A percentile compares a stretch with the other conserved stretches of the same genome.
phyloP scores from a whole-genome alignment of 2,329 filamentous ascomycete genomes.

The Phoma sp. region DNA sequence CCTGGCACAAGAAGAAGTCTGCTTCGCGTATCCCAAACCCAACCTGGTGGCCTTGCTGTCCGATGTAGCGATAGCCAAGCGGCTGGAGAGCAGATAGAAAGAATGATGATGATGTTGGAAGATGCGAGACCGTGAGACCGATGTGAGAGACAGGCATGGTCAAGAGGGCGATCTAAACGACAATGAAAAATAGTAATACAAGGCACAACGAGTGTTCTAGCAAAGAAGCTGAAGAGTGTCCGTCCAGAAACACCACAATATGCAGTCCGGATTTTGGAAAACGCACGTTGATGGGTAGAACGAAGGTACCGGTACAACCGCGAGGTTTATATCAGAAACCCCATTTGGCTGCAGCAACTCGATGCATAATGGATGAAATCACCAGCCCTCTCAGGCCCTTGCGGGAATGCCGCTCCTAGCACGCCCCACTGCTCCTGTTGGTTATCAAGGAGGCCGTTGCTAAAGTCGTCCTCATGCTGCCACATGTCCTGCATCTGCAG shows the following conservation, averaged over 20 bases:
- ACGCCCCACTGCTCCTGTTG: constrained; percentile 46
- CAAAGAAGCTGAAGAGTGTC: constrained; percentile 16
- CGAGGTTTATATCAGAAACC: constrained; percentile 43
- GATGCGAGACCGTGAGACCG: constrained; percentile 74
- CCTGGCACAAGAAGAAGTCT: constrained; percentile 71
- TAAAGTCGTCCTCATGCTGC: constrained; percentile 45
- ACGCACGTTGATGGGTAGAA: constrained; percentile 19
- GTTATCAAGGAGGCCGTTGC: constrained; percentile 46
- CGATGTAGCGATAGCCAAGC: constrained; percentile 76
- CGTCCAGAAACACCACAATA: constrained; percentile 7
- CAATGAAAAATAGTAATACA: constrained; percentile 21
- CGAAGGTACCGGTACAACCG: constrained; percentile 30
- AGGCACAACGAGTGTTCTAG: constrained; percentile 11
- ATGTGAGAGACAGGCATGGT: constrained; percentile 69
- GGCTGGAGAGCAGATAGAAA: constrained; percentile 81
- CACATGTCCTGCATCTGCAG: constrained; percentile 52
- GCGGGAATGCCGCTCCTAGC: constrained; percentile 41
- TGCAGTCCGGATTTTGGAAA: not conserved
- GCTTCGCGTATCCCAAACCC: constrained; percentile 67
- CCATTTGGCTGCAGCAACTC: constrained; percentile 32
- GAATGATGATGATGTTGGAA: constrained; percentile 82
- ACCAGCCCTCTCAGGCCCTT: constrained; percentile 41
- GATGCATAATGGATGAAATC: constrained; percentile 33
- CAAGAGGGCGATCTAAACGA: constrained; percentile 2
- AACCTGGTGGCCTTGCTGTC: constrained; percentile 66